Base-by-base conservation (phyloP, 495 filamentous ascomycete species). In the Ascobolus immersus region DNA sequence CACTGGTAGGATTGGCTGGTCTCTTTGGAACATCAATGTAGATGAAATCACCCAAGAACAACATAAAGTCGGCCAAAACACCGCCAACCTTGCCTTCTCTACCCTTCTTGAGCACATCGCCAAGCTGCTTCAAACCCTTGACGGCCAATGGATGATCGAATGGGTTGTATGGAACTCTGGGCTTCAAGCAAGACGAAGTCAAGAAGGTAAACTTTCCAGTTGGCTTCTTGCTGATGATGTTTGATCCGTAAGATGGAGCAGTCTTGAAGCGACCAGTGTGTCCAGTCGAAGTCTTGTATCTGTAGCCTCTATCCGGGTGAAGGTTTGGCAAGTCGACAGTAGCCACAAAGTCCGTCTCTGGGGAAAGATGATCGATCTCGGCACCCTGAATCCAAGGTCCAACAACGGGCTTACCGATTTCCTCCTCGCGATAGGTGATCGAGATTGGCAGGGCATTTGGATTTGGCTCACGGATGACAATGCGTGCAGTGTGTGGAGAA, bases 1-100 rank as follows among this genome's bases (percentile, higher is more conserved):
- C 28, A 2, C 10, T 17, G 71, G 53, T 93, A 93, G 45, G 72
- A 68, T 28, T 76, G 68, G 64, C 59, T 42, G 79, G 73, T 22
- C 72, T 69, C 19, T 65, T 59, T 0, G 86, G 86, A 0, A 93
- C 46, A 38, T 96, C 86, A 39, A 89, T 71, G 49, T 96, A 96
- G 49, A 96, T 91, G 50, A 93, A 96, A 48, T 96, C 86, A n/a
- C 84, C 86, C 0, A 96, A 67, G 59, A 96, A 96, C 17, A 96
- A 64, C 82, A 96, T 93, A 42, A 96, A 94, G 4, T 53, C 47
- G 2, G 72, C 69, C 4, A 86, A 51, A 21, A 65, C 50, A n/a
- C n/a, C n/a, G 30, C 66, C 64, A 13, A 67, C 64, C 25, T 44
- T 42, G 11, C 47, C 17, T 4, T 41, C 41, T n/a, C n/a, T n/a